Conservation (phyloP, 164 flowering plant genomes). For the Malania oleifera region DNA sequence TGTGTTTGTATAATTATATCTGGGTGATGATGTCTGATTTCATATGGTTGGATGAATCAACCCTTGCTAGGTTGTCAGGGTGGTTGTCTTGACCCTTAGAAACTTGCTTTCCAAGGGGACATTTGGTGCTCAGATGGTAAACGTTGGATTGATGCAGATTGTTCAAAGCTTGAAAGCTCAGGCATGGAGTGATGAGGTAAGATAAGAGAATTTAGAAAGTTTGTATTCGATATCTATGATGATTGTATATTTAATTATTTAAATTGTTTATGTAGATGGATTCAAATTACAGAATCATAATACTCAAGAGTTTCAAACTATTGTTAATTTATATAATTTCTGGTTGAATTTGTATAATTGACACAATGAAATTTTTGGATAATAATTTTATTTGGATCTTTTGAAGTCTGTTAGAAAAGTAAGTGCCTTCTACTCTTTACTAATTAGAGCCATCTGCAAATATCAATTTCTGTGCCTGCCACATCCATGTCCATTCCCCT, state of each 20-base stretch:
- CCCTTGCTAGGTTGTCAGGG: slow-evolving; percentile 80
- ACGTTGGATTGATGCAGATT: slow-evolving; percentile 78
- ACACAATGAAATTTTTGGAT: neutral
- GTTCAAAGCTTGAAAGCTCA: slow-evolving; percentile 90
- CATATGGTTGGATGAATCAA: neutral
- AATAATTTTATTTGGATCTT: too few relatives aligned
- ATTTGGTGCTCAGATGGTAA: slow-evolving; percentile 94
- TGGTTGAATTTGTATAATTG: neutral
- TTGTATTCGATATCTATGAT: neutral
- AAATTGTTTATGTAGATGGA: neutral
- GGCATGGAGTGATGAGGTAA: slow-evolving; percentile 99
- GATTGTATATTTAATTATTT: neutral
- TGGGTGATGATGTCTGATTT: neutral
- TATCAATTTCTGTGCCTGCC: too few relatives aligned
- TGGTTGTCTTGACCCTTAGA: slow-evolving; percentile 70
- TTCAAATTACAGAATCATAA: neutral
- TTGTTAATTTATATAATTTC: neutral
- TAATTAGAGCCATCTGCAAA: too few relatives aligned
- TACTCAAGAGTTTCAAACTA: neutral
- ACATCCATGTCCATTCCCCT: too few relatives aligned
- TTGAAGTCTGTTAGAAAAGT: too few relatives aligned
- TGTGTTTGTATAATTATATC: neutral
- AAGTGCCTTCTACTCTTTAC: too few relatives aligned
- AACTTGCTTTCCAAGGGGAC: slow-evolving; percentile 84
- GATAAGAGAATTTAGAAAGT: slow-evolving; percentile 10